Conservation (phyloP, 352 stramenopile species). For the Pythium rishiriense region DNA sequence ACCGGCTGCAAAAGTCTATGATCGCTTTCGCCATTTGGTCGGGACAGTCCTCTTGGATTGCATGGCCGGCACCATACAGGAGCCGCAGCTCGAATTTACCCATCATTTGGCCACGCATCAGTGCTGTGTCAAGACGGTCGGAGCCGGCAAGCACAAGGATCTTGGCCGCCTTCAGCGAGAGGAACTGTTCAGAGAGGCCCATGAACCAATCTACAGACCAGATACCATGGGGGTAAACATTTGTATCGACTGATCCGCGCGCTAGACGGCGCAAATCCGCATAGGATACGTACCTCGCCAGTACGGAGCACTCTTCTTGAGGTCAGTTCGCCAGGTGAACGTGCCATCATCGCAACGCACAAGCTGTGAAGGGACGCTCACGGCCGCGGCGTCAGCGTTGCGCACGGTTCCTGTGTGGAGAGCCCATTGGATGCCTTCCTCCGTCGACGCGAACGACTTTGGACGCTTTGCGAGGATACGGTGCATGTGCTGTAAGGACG, state of each 20-base stretch:
- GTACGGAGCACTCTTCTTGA: slow-evolving; percentile 69
- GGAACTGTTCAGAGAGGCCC: slow-evolving; percentile 83
- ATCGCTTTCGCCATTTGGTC: slow-evolving; percentile 70
- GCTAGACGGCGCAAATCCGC: too few species aligned
- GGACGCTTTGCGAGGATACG: slow-evolving; percentile 75
- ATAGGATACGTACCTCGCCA: slow-evolving; percentile 57
- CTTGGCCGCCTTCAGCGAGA: slow-evolving; percentile 74
- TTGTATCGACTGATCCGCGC: too few species aligned
- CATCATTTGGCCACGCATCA: slow-evolving; percentile 90
- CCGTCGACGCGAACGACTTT: slow-evolving; percentile 54
- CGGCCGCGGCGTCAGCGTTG: slow-evolving; percentile 68
- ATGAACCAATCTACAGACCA: slow-evolving; percentile 66
- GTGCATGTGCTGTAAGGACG: slow-evolving; percentile 86
- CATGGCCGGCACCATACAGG: slow-evolving; percentile 87
- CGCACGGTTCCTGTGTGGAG: slow-evolving; percentile 73
- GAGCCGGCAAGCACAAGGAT: slow-evolving; percentile 85
- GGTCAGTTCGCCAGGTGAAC: slow-evolving; percentile 75
- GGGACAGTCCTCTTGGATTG: slow-evolving; percentile 87
- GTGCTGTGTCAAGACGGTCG: slow-evolving; percentile 83
- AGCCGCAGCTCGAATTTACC: slow-evolving; percentile 89
- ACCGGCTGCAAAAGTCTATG: slow-evolving; percentile 62
- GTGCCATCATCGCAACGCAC: slow-evolving; percentile 44
- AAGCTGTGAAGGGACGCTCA: slow-evolving; percentile 85
- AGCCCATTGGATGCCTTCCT: slow-evolving; percentile 82
- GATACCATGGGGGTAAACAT: too few species aligned